Conservation (phyloP, 257 asterid species). For the Handroanthus guayacan region DNA sequence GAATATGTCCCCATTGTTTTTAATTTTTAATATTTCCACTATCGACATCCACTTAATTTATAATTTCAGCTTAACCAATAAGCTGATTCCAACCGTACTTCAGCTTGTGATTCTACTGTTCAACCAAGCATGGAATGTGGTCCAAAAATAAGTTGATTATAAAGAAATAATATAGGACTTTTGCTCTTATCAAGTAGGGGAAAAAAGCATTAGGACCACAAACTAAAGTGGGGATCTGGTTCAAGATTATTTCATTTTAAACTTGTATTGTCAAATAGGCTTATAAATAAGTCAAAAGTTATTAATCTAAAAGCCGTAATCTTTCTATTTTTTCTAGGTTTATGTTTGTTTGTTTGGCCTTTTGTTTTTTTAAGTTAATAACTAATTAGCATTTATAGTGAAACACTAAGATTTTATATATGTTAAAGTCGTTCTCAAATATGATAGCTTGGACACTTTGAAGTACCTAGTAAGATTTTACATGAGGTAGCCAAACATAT, state of each 20-base stretch:
- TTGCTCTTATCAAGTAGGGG: constrained; percentile 38
- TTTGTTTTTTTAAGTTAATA: too few relatives aligned
- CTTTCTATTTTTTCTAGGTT: too few relatives aligned
- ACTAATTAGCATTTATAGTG: too few relatives aligned
- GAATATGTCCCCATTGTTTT: constrained; percentile 40
- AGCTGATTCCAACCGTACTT: not conserved
- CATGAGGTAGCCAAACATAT: too few relatives aligned
- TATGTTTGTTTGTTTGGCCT: too few relatives aligned
- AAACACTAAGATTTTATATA: too few relatives aligned
- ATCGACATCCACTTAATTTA: constrained; percentile 24
- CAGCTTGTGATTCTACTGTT: constrained; percentile 29
- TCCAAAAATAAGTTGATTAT: constrained; percentile 35
- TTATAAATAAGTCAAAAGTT: not conserved
- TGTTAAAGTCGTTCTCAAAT: too few relatives aligned
- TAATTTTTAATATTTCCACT: constrained; percentile 32
- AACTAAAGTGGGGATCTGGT: constrained; percentile 42
- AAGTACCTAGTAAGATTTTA: too few relatives aligned
- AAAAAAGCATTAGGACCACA: constrained; percentile 46
- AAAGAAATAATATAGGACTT: constrained; percentile 34
- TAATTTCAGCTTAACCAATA: constrained; percentile 30
- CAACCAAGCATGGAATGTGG: constrained; percentile 45
- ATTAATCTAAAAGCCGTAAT: too few relatives aligned
- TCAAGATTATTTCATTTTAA: constrained; percentile 22
- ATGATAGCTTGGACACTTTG: too few relatives aligned
- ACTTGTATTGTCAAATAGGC: not conserved